Conservation (phyloP, 2,329 filamentous ascomycete species). For the Akanthomyces lecanii region DNA sequence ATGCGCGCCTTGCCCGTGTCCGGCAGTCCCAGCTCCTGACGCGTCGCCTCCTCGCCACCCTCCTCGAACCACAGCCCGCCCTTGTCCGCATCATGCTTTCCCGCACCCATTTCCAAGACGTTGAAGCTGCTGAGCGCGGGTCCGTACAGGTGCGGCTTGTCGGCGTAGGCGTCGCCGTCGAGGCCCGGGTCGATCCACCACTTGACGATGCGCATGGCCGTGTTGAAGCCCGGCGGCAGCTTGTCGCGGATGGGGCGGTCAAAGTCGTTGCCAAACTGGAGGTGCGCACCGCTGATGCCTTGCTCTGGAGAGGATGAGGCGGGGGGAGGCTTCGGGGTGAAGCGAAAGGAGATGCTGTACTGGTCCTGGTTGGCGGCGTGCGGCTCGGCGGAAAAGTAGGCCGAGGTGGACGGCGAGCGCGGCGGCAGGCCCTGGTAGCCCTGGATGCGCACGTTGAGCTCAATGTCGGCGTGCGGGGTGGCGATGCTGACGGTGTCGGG, state of each 20-base stretch:
- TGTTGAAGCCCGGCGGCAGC: constrained; percentile 79
- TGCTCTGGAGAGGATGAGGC: constrained; percentile 9
- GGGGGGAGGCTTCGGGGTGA: constrained; percentile 50
- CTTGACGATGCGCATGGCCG: constrained; percentile 78
- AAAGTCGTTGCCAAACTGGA: constrained; percentile 95
- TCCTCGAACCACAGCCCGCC: constrained; percentile 59
- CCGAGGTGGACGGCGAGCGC: constrained; percentile 61
- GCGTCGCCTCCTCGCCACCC: constrained; percentile 55
- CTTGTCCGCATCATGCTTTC: constrained; percentile 42
- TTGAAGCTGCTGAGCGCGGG: constrained; percentile 79
- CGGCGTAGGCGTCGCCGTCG: constrained; percentile 84
- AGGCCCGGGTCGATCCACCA: constrained; percentile 90
- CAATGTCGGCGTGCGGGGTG: constrained; percentile 59
- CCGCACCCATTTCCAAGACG: constrained; percentile 60
- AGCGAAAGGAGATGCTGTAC: constrained; percentile 78
- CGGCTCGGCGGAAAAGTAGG: constrained; percentile 70
- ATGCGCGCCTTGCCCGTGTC: constrained; percentile 48
- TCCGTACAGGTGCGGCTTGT: constrained; percentile 81
- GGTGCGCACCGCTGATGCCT: constrained; percentile 62
- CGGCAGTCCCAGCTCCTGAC: constrained; percentile 48
- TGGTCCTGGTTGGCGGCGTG: constrained; percentile 68
- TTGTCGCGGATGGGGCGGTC: constrained; percentile 83
- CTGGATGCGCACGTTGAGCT: constrained; percentile 70
- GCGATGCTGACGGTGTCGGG: constrained; percentile 58
- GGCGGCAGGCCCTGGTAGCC: constrained; percentile 66